Evolutionary conservation across 129 eudicot species (phyloP).

Genomic region (Solidago caesia): DNA sequence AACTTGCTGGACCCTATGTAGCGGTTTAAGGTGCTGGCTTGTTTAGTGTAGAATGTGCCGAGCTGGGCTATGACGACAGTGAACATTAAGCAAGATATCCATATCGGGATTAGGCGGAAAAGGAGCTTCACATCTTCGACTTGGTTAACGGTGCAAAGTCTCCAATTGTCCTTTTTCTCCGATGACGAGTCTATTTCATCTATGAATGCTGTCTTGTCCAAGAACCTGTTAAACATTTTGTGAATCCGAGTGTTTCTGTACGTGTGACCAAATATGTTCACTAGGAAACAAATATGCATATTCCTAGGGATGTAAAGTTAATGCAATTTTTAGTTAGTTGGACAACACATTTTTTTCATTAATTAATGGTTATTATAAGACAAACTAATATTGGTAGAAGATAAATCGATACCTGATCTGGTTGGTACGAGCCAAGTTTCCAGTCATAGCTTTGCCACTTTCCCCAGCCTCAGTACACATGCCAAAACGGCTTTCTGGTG

Average conservation of each 20-base stretch:
- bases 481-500: not conserved
- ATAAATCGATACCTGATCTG: constrained; percentile 41
- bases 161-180: constrained; percentile 36
- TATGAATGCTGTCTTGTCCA: constrained; percentile 61
- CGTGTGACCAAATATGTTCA: no score
- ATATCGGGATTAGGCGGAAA: constrained; percentile 52
- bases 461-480: constrained; percentile 29
- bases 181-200: constrained; percentile 41
- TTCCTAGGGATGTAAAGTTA: no score
- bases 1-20: constrained; percentile 28
- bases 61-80: constrained; percentile 51
- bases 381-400: not conserved
- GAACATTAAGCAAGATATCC: constrained; percentile 56
- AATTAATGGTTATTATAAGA: no score
- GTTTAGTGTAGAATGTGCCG: constrained; percentile 59
- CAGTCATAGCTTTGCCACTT: not conserved
- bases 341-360: no score
- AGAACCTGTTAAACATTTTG: no score
- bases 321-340: no score
- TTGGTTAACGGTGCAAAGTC: constrained; percentile 58
- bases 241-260: no score
- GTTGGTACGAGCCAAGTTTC: constrained; percentile 21
- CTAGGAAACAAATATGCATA: no score
- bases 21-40: constrained; percentile 49
- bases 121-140: constrained; percentile 65